These are phyloP conservation scores for Pueraria montana DNA, from an alignment of 306 rosid genomes.

Conservation along the genomic window DNA sequence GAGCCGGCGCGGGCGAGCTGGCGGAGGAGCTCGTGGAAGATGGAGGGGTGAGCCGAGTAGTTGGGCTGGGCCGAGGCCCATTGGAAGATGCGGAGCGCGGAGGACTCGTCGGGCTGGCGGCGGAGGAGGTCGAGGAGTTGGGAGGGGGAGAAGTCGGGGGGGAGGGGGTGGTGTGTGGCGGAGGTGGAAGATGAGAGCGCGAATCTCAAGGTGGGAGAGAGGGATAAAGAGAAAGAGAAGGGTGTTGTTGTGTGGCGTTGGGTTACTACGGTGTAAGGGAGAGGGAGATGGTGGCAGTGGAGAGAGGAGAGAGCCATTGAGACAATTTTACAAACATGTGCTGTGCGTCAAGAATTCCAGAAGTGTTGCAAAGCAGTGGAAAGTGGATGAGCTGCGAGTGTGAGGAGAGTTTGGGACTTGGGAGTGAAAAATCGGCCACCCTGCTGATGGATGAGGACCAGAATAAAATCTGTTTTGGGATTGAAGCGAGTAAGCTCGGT, in stretches of 20 bases:
- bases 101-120: conserved; percentile 74
- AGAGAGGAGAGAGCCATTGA: conserved; percentile 68
- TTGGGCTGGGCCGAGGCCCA: conserved; percentile 85
- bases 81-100: conserved; percentile 68
- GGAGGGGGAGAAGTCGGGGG: conserved; percentile 65
- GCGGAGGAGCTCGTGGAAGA: conserved; percentile 69
- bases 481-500: too few species aligned
- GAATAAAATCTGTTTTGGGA: too few species aligned
- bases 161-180: conserved; percentile 66
- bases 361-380: background rate
- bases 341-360: background rate
- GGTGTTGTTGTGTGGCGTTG: conserved; percentile 41
- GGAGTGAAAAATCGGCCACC: too few species aligned
- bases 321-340: conserved; percentile 56
- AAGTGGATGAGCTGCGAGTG: background rate
- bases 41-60: conserved; percentile 56
- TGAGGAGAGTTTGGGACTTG: background rate
- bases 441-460: too few species aligned
- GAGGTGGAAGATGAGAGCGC: conserved; percentile 48
- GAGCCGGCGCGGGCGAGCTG: conserved; percentile 66
- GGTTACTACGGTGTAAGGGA: conserved; percentile 39
- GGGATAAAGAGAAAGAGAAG: conserved; percentile 27
- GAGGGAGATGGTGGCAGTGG: conserved; percentile 55
- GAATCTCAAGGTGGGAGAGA: conserved; percentile 38
- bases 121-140: conserved; percentile 80